Conservation (phyloP, 148 eudicot genomes). For the Rhododendron williamsianum region DNA sequence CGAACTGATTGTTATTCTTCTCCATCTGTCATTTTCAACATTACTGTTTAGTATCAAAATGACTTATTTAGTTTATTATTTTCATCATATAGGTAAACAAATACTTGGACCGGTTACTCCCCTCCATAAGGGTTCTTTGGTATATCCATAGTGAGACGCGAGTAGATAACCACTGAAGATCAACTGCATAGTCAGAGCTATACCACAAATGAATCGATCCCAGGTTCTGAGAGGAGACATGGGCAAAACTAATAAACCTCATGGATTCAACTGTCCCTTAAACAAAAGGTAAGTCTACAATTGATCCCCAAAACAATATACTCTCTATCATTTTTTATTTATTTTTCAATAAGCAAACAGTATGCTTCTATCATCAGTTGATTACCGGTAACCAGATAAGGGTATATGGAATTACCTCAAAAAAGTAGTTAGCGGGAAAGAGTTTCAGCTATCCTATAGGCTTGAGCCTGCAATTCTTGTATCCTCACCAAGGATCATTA, state of each 20-base stretch:
- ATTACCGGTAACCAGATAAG: background rate
- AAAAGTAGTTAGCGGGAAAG: background rate
- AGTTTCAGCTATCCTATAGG: background rate
- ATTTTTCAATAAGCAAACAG: background rate
- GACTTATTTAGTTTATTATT: background rate
- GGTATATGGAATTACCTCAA: background rate
- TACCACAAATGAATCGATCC: background rate
- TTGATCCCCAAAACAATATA: background rate
- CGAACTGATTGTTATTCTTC: background rate
- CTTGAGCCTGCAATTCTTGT: background rate
- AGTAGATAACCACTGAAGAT: background rate
- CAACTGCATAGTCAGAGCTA: background rate
- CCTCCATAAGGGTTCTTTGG: no score
- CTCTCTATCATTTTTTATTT: background rate
- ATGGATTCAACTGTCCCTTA: background rate
- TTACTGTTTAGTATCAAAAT: no score
- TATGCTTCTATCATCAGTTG: background rate
- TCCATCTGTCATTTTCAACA: no score
- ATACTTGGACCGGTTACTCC: background rate
- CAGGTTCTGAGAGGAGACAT: background rate
- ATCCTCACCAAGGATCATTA: background rate
- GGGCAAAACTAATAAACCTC: background rate
- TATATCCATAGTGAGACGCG: background rate
- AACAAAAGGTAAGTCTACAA: background rate
- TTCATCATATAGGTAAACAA: background rate